phyloP scores from a whole-genome alignment of 2,329 filamentous ascomycete genomes.

The Venturia effusa region DNA sequence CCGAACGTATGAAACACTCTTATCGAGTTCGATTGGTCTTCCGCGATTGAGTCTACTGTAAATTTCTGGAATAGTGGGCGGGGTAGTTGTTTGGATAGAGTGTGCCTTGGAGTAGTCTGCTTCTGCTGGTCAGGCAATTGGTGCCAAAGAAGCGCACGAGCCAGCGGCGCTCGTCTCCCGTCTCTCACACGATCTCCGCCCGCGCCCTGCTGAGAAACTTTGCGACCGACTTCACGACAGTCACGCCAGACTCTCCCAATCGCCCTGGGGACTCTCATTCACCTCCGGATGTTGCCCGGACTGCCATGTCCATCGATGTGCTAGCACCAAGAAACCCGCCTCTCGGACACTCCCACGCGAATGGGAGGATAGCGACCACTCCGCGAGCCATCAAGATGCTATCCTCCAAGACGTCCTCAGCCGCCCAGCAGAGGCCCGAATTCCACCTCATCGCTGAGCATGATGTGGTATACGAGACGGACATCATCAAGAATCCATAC shows the following conservation, averaged over 20 bases:
- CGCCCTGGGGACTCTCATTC: neutral
- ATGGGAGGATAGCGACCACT: slow-evolving; percentile 7
- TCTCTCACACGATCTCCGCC: neutral
- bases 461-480: slow-evolving; percentile 93
- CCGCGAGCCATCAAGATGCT: neutral
- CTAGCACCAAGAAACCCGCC: slow-evolving; percentile 15
- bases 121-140: neutral
- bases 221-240: neutral
- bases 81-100: slow-evolving; percentile 6
- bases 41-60: neutral
- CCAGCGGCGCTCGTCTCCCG: neutral
- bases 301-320: slow-evolving; percentile 34
- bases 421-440: slow-evolving; percentile 8
- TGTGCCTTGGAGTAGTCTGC: neutral
- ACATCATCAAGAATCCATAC: slow-evolving; percentile 74
- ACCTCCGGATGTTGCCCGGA: slow-evolving; percentile 7
- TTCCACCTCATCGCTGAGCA: slow-evolving; percentile 55
- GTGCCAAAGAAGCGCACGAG: neutral
- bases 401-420: neutral
- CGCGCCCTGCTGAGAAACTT: neutral
- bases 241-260: neutral
- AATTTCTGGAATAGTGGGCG: neutral
- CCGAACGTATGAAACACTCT: neutral
- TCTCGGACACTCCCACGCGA: neutral
- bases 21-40: slow-evolving; percentile 15